A percentile compares a stretch with the other conserved stretches of the same genome.
Evolutionary conservation across 257 asterid species (phyloP).

Genomic region (Ilex aquifolium): DNA sequence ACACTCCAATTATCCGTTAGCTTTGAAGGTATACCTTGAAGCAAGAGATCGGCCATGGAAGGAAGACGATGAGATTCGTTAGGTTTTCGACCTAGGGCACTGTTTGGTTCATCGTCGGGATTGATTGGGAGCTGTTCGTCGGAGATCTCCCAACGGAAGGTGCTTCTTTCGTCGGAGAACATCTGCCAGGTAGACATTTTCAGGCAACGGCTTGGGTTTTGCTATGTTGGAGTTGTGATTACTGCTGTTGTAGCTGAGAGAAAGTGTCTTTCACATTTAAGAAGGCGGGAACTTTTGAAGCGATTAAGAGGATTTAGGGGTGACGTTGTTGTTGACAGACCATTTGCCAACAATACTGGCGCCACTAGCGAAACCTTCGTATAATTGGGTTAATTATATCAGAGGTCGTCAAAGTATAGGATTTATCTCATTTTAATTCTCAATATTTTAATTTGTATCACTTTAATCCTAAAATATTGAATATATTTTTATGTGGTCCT

Average conservation of each 20-base stretch:
- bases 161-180: conserved; percentile 43
- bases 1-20: conserved; percentile 36
- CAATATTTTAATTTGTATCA: no score
- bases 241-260: neutral
- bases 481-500: no score
- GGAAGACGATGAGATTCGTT: conserved; percentile 50
- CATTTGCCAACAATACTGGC: no score
- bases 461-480: no score
- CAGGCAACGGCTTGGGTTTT: conserved; percentile 7
- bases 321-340: no score
- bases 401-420: no score
- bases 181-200: conserved; percentile 86
- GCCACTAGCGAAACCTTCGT: no score
- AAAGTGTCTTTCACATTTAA: neutral
- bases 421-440: no score
- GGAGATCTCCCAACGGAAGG: conserved; percentile 56
- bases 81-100: conserved; percentile 22
- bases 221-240: neutral
- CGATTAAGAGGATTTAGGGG: no score
- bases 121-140: conserved; percentile 22
- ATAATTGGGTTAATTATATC: no score
- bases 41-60: conserved; percentile 80
- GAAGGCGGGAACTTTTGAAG: neutral
- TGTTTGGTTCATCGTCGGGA: conserved; percentile 15
- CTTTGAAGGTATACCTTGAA: conserved; percentile 48